Base-by-base conservation (phyloP, 2,329 filamentous ascomycete genomes). In the Colletotrichum magnum region DNA sequence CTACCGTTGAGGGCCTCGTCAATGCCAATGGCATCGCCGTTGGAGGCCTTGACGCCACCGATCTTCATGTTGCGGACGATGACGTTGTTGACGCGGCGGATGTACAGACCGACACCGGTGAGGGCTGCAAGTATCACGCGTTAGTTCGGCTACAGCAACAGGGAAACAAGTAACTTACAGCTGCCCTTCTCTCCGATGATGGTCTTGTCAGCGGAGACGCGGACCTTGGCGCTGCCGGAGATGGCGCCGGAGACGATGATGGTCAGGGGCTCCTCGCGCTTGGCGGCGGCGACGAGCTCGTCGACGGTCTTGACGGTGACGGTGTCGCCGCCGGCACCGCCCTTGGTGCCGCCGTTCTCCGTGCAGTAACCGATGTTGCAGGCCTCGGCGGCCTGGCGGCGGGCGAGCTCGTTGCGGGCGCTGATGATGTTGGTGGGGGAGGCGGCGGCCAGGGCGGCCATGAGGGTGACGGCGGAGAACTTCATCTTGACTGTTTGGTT, bases 1-100 rank as follows among this genome's bases (percentile, higher is more conserved):
- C 6, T 43, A 43, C 41, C 41, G 64, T 86, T 86, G 6, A 75
- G 81, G 0, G 82, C 79, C 4, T 75, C 74, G 65, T 88, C 83
- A 4, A 89, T 81, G 1, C 83, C 82, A 61, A 90, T 81, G 47
- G 85, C 83, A 75, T 90, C 88, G 16, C 88, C 88, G 64, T 86
- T 83, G 24, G 79, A 76, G 2, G 87, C 87, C 45, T 85, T 85
- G 39, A 81, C 78, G 9, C 79, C 77, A 6, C 81, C 79, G 2
- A 88, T 84, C 71, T 85, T 85, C 47, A 90, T 75, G 79, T 90
- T 89, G 56, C 85, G 85, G 60, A 90, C 75, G 70, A 90, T 88
- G 64, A 90, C 87, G 72, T 90, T 89, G 69, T 75, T 82, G 18
- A 81, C 79, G 12, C 79, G 78, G 70, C 84, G 82, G 75, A 90